Evolutionary conservation across 108 stramenopile species (phyloP).

Genomic region (Skeletonema costatum): DNA sequence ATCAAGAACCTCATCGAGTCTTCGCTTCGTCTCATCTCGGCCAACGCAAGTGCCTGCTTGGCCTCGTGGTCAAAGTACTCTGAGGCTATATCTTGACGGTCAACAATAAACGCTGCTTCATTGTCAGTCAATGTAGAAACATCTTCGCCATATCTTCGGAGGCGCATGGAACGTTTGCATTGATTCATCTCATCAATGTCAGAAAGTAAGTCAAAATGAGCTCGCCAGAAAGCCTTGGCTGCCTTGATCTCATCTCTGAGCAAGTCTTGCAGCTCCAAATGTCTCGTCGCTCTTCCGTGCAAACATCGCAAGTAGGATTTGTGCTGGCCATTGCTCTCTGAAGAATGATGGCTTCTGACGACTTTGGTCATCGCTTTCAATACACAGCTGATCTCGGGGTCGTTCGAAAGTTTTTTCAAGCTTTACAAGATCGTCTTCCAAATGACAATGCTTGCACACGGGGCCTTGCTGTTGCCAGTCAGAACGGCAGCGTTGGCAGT

Average conservation of each 20-base stretch:
- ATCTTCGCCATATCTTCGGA: conserved; percentile 50
- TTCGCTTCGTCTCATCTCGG: conserved; percentile 52
- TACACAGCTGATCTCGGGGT: conserved; percentile 32
- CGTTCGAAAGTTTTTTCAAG: conserved; percentile 21
- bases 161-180: conserved; percentile 60
- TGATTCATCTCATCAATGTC: conserved; percentile 71
- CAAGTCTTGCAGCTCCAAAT: conserved; percentile 48
- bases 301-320: conserved; percentile 6
- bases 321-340: background rate
- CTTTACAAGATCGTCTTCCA: conserved; percentile 38
- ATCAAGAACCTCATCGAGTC: conserved; percentile 66
- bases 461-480: conserved; percentile 62
- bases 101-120: conserved; percentile 50
- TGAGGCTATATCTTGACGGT: conserved; percentile 28
- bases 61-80: conserved; percentile 50
- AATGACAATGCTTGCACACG: conserved; percentile 47
- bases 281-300: conserved; percentile 27
- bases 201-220: conserved; percentile 67
- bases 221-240: conserved; percentile 57
- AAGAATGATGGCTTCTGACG: conserved; percentile 2
- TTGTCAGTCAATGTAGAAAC: conserved; percentile 46
- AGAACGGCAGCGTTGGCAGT: conserved; percentile 54
- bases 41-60: conserved; percentile 63
- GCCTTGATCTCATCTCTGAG: conserved; percentile 43
- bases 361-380: conserved; percentile 26